Evolutionary conservation across 2,329 filamentous ascomycete species (phyloP), one percentile per base, ranked within the genome.

Genomic region (Trichoderma sp.): DNA sequence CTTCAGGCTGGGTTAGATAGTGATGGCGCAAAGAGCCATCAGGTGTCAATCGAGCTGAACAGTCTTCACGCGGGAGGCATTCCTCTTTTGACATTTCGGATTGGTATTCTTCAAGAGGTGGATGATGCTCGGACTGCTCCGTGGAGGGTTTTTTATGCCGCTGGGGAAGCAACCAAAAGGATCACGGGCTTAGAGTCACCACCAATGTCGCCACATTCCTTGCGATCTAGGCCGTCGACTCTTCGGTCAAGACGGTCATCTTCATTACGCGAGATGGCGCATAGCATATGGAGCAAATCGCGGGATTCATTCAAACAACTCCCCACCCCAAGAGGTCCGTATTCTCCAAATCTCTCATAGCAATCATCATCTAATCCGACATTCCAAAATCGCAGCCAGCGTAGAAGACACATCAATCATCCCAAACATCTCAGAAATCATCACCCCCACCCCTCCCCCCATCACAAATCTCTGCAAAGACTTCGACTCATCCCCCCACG

Each of bases 71-170:
- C 20, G 28, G 68, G 68, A 23, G 68, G 68, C 2, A 63, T 63
- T 30, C 68, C 57, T 8, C 47, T 39, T n/a, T 34, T 63, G 13
- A 70, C 57, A 3, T 63, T 68, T 39, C 68, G 57, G 3, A 55
- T 62, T 7, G 68, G 68, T 15, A 47, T 63, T 23, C 12, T 63
- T 4, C 68, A 63, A 1, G 58, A 63, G 15, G 13, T 28, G 32
- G 23, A 30, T 26, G 68, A 43, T 3, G 4, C 23, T 20, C 32
- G 23, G 30, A 11, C 9, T 3, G 15, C 30, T 34, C 20, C 43
- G 7, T 70, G 68, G 68, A 70, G 12, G 30, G 15, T 70, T 2
- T 70, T 70, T 17, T 70, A 70, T 23, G 68, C 68, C 3, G 68
- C 68, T 4, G 30, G 58, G 9, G 68, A 70, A 23, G 32, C 68